Evolutionary conservation across 495 filamentous ascomycete genomes (phyloP), one percentile per base, ranked within the genome.

Genomic region (Xylona heveae): DNA sequence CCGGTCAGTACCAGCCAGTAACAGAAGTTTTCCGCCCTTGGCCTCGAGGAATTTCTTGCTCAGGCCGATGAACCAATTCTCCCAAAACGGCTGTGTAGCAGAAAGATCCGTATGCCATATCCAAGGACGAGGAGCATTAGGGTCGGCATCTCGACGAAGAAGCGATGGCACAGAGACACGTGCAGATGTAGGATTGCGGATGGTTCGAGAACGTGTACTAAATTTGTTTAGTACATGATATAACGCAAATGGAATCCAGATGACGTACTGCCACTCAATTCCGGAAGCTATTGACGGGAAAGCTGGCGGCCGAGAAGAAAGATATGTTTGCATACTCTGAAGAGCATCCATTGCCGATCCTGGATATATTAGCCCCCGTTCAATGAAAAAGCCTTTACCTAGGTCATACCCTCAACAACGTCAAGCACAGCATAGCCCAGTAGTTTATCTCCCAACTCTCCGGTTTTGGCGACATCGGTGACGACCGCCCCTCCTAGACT

Each of bases 401-500:
- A 19, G 64, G 60, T 9, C 58, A 59, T 46, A 41, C 78, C 83
- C 56, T 99, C 88, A 20, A 99, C 88, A 6, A 99, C 82, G 51
- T 99, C 88, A 7, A 99, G 54, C 7, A 99, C 84, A 5, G 71
- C 79, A 57, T 85, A 91, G 9, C 81, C 90, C 9, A 95, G 52
- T 4, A 94, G 44, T 17, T 69, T 59, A 18, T 48, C 50, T 1
- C 80, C 78, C 14, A 92, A 51, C 33, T 56, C 52, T 5, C 68
- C 70, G 8, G 54, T 55, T 42, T 62, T 71, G 1, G 83, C 82
- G 16, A 85, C 61, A 39, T 94, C 69, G 3, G 79, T 85, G 13
- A 94, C 76, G 1, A 99, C 80, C 16, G 88, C 83, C n/a, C 90
- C 88, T 19, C 88, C 88, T 1, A 99, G 62, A 28, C 78, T 88